phyloP scores from a whole-genome alignment of 1,284 basidiomycete species.

The Heimioporus retisporus region DNA sequence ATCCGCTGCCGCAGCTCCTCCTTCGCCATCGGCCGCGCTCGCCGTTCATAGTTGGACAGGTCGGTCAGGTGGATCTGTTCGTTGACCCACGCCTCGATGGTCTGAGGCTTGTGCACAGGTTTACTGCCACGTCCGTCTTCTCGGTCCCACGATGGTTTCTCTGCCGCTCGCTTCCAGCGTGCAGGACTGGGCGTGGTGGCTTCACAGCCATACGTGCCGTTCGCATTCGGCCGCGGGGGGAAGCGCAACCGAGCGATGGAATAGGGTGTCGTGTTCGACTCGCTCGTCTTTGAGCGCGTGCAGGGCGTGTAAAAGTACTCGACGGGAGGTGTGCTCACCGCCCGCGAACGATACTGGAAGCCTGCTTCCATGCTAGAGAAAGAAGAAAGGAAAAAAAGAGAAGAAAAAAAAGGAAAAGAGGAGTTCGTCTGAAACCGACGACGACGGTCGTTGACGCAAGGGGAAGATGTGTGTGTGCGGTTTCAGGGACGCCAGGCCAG shows the following conservation, averaged over 20 bases:
- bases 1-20: constrained; percentile 48
- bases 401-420: background rate
- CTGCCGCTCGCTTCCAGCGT: constrained; percentile 55
- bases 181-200: constrained; percentile 29
- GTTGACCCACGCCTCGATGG: constrained; percentile 70
- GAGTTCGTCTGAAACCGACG: too few species aligned
- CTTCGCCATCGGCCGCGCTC: constrained; percentile 33
- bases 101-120: constrained; percentile 56
- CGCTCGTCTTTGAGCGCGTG: constrained; percentile 36
- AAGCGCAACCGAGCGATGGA: constrained; percentile 31
- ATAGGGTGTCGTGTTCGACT: constrained; percentile 20
- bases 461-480: constrained; percentile 22
- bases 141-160: constrained; percentile 65
- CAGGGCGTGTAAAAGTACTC: constrained; percentile 30
- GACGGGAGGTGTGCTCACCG: constrained; percentile 25
- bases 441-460: constrained; percentile 21
- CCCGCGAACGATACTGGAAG: constrained; percentile 41
- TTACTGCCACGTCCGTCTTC: constrained; percentile 60
- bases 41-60: constrained; percentile 38
- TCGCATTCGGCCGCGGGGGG: constrained; percentile 35
- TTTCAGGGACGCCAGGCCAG: constrained; percentile 27
- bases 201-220: constrained; percentile 34
- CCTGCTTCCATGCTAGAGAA: constrained; percentile 36
- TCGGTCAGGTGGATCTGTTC: constrained; percentile 55
- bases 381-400: constrained; percentile 6